Evolutionary conservation across 768 basidiomycete species (phyloP), one percentile per base, ranked within the genome.

Genomic region (Suillus sp.): DNA sequence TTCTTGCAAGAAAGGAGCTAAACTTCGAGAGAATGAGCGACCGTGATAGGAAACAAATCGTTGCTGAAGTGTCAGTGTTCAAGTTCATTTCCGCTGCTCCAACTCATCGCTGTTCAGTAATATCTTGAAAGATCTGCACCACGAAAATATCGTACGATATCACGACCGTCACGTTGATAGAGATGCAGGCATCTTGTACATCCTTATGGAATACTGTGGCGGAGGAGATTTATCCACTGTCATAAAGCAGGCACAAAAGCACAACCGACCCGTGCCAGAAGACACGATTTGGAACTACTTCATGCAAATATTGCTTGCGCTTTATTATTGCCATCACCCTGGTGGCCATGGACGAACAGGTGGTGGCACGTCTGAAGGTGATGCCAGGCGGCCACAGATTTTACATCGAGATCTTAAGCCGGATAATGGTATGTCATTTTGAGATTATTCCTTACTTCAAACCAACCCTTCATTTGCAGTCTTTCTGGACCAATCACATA

Each of bases 181-280:
- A 65, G 92, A 95, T 58, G 84, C 86, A 43, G 94, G 94, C 25
- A 92, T 95, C 62, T 86, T 99, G 50, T 99, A 98, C 75, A 98
- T 99, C 65, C 83, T 99, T 68, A 99, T 99, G 97, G 97, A 99
- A 79, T 99, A 94, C 74, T 99, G 97, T 72, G 95, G 94, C 5
- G 96, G 95, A 25, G 97, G 97, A 14, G 97, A 99, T 79, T 84
- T 99, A 60, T 93, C 93, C 1, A 80, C 84, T 40, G 77, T 97
- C 70, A 97, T 99, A 75, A 92, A 93, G 71, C 88, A 87, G 65
- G 85, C 91, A 1, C 75, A 80, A 64, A 88, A 87, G 71, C 80
- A 85, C 61, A 86, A 83, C 64, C 83, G 90, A 59, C 85, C 87
- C 2, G 86, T 98, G 60, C 84, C 93, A 1, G 97, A 99, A 78